Evolutionary conservation across 257 asterid species (phyloP).

Genomic region (Ligustrum vulgare): DNA sequence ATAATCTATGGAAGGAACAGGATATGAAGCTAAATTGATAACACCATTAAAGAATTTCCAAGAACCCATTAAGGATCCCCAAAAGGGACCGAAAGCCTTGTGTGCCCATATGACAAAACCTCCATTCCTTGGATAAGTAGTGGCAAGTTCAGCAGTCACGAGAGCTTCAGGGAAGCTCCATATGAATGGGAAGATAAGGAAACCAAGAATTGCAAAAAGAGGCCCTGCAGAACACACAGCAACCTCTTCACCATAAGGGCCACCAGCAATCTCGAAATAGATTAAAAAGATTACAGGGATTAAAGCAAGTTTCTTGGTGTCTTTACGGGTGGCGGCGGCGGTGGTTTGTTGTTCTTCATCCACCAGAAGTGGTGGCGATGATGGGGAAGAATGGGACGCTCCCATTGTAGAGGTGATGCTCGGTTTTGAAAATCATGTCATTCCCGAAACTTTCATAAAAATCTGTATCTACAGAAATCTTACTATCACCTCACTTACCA

Average conservation of each 20-base stretch:
- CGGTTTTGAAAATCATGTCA: not conserved
- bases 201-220: slow-evolving; percentile 48
- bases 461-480: no score
- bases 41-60: slow-evolving; percentile 60
- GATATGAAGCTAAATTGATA: slow-evolving; percentile 53
- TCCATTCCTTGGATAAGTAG: slow-evolving; percentile 63
- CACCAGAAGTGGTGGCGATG: slow-evolving; percentile 26
- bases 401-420: not conserved
- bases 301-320: slow-evolving; percentile 39
- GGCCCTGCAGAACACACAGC: slow-evolving; percentile 64
- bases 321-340: slow-evolving; percentile 11
- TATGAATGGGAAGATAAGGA: slow-evolving; percentile 47
- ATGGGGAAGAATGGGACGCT: slow-evolving; percentile 13
- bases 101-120: slow-evolving; percentile 64
- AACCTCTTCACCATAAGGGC: slow-evolving; percentile 60
- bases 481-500: no score
- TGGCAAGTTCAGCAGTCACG: slow-evolving; percentile 61
- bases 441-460: no score
- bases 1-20: slow-evolving; percentile 47
- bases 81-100: slow-evolving; percentile 60
- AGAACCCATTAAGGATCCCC: slow-evolving; percentile 59
- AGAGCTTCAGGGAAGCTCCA: slow-evolving; percentile 62
- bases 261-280: slow-evolving; percentile 59
- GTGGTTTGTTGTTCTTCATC: slow-evolving; percentile 17
- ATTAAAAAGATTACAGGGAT: slow-evolving; percentile 52